These are phyloP conservation scores for Kwoniella mangroviensis DNA, from an alignment of 768 basidiomycete genomes.

Conservation along the genomic window DNA sequence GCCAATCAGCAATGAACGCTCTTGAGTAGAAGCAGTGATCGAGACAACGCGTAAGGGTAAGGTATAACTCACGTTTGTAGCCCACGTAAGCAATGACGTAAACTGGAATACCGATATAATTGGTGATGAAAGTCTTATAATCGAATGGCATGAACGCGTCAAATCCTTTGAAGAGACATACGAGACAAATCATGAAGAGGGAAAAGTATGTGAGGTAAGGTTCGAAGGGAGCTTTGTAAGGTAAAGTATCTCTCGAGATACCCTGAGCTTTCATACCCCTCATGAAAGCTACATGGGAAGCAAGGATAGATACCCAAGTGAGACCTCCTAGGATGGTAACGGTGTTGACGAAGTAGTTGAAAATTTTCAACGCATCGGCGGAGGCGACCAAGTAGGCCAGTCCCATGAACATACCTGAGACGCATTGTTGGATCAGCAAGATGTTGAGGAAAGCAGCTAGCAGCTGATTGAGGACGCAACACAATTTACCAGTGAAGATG, in stretches of 20 bases:
- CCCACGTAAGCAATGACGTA: constrained; percentile 62
- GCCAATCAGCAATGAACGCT: background rate
- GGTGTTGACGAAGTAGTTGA: constrained; percentile 55
- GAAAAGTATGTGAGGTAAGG: constrained; percentile 76
- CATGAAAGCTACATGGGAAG: constrained; percentile 45
- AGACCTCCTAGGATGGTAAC: constrained; percentile 44
- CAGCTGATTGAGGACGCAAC: background rate
- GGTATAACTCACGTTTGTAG: constrained; percentile 57
- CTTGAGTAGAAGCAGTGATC: background rate
- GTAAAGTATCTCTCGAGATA: constrained; percentile 61
- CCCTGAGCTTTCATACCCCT: constrained; percentile 49
- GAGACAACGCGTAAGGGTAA: background rate
- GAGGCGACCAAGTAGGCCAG: constrained; percentile 75
- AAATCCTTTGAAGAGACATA: constrained; percentile 65
- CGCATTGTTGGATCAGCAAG: background rate
- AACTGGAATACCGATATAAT: constrained; percentile 62
- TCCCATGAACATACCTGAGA: constrained; percentile 53
- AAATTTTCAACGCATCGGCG: constrained; percentile 55
- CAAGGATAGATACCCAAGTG: constrained; percentile 49
- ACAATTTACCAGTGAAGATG: constrained; percentile 33
- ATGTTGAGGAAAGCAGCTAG: too few species aligned
- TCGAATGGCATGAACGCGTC: constrained; percentile 63
- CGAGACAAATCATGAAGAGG: constrained; percentile 64
- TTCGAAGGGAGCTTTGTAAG: constrained; percentile 57
- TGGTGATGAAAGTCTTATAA: constrained; percentile 58